Evolutionary conservation across 345 rosid species (phyloP), one percentile per base, ranked within the genome.

Genomic region (Dimocarpus longan): DNA sequence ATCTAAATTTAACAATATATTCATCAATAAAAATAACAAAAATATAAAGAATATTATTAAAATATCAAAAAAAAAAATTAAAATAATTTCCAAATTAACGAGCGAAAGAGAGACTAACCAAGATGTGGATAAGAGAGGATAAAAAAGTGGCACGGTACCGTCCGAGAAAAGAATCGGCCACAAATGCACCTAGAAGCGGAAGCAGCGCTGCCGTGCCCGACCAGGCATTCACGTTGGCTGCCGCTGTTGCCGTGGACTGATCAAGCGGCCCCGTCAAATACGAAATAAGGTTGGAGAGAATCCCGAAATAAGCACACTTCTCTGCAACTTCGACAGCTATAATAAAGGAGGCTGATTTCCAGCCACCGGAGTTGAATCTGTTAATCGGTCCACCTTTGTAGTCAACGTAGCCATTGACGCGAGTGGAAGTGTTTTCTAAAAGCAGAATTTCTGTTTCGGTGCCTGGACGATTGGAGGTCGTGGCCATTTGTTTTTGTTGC

Each of bases 291-390:
- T 57, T 57, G n/a, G 60, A 56, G n/a, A 18, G 7, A 16, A 57
- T n/a, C 6, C 63, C 63, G 63, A 4, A 57, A 7, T 57, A 57
- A 8, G 63, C 63, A 5, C 3, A 57, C 63, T 5, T 13, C 63
- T 57, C 63, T 1, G 22, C 22, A 5, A 19, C 22, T 40, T 82
- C 84, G 50, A 78, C 84, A 5, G 76, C 84, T 78, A 84, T 84
- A 28, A 84, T 78, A 77, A 84, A 78, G 62, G n/a, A 64, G 12
- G 86, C 81, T 3, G 86, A 81, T 60, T 66, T 80, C 86, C 86
- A 78, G 1, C 84, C 79, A 26, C 84, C 87, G 11, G 81, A 76
- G 66, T n/a, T 76, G 52, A 70, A 81, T 40, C 83, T 64, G 71
- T 12, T 16, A 15, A 79, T 64, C 1, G 81, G 82, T 18, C 26